Evolutionary conservation across 2,329 filamentous ascomycete genomes (phyloP), one percentile per base, ranked within the genome.

Genomic region (Stemphylium beticola): DNA sequence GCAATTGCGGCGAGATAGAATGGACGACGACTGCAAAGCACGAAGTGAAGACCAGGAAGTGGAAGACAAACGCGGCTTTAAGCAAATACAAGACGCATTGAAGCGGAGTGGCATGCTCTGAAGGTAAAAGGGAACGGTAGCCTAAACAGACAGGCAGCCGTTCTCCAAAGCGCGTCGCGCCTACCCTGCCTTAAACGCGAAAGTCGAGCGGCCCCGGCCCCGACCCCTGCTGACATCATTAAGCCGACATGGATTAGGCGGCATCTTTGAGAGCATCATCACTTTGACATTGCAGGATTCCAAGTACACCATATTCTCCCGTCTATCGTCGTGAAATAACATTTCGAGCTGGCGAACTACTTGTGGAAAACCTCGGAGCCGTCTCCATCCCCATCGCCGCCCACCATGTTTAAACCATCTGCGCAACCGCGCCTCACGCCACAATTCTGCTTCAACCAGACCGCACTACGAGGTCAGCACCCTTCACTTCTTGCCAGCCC

Each of bases 401-500:
- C 56, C 45, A 60, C 37, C 15, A 80, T 80, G 78, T 77, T 77
- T n/a, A 73, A 74, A 58, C 72, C 74, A 4, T 76, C 75, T 4
- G 66, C 75, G 15, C 67, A 68, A 40, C 78, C 78, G 10, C 52
- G 53, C 32, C 70, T 82, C 49, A 80, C 77, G 47, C 79, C 80
- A 33, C 76, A 78, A 50, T 80, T 82, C 67, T 82, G 80, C 73
- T 82, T 82, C 74, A 80, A 81, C 57, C 77, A 80, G 49, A 81
- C 79, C 2, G 79, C 77, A 10, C 71, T 82, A 9, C 70, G 79
- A 77, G 79, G 79, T 81, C 72, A 48, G 63, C 31, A 36, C 38
- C 32, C 38, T 14, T 36, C 31, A 29, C 18, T 14, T 48, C 32
- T 52, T 33, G 24, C 31, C 37, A 57, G 7, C 43, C 52, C 58